phyloP scores from a whole-genome alignment of 2,329 filamentous ascomycete genomes.

The Hypoxylon sp. region DNA sequence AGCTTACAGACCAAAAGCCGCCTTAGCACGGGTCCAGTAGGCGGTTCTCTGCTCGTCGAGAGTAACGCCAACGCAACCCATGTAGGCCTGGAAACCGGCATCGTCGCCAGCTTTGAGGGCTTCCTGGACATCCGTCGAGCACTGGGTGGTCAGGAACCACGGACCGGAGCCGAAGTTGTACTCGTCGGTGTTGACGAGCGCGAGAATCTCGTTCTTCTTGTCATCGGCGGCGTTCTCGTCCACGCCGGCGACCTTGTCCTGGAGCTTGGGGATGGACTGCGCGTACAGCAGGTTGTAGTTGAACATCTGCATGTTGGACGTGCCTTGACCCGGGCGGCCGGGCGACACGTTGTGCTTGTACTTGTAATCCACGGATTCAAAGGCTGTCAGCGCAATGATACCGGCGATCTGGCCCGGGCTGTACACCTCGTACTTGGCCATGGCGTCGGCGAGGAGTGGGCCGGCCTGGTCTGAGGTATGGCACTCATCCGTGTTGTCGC shows the following conservation, averaged over 20 bases:
- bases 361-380: slow-evolving; percentile 74
- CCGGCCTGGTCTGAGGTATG: slow-evolving; percentile 70
- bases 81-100: slow-evolving; percentile 55
- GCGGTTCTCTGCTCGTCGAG: slow-evolving; percentile 47
- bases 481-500: slow-evolving; percentile 66
- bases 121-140: slow-evolving; percentile 45
- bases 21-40: slow-evolving; percentile 58
- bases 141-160: slow-evolving; percentile 61
- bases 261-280: slow-evolving; percentile 51
- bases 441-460: slow-evolving; percentile 62
- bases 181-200: slow-evolving; percentile 56
- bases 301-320: slow-evolving; percentile 63
- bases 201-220: slow-evolving; percentile 53
- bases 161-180: slow-evolving; percentile 63
- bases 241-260: slow-evolving; percentile 43
- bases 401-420: slow-evolving; percentile 70
- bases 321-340: slow-evolving; percentile 74
- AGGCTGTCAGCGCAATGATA: slow-evolving; percentile 73
- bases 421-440: slow-evolving; percentile 65
- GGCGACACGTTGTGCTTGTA: slow-evolving; percentile 73
- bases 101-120: slow-evolving; percentile 51
- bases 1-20: slow-evolving; percentile 53
- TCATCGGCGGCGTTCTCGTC: slow-evolving; percentile 32
- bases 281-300: slow-evolving; percentile 59
- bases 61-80: slow-evolving; percentile 56